Evolutionary conservation across 139 green algal genomes (phyloP), one percentile per base, ranked within the genome.

Genomic region (Chlorella sp.): DNA sequence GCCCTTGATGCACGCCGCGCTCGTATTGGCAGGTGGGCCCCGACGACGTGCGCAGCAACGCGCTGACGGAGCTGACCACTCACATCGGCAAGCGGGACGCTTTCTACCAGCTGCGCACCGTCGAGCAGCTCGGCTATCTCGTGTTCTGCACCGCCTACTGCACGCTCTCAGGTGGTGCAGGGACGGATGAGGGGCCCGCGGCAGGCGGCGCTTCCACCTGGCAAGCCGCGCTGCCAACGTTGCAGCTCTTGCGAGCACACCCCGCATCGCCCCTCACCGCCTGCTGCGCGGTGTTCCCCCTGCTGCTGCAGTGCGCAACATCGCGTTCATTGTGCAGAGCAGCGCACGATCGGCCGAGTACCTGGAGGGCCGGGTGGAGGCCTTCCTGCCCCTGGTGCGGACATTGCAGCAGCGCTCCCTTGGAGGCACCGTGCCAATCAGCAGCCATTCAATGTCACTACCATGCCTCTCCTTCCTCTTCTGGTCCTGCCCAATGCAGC

Each of bases 101-200:
- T 8, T 98, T 97, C 86, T 79, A 95, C 77, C 74, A 88, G 63
- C 87, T 98, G 82, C 81, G 94, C 67, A 96, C 94, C 0, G 81
- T 92, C 69, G 85, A 98, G 86, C 94, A 96, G 84, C 72, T 78
- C 38, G 72, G 77, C 7, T 84, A 84, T 36, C 35, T 85, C 25
- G 71, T 59, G 21, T 80, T 81, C 60, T 74, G 48, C 33, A 64
- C 72, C 27, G 60, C 63, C 21, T 82, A 71, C 64, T 71, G 56
- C 43, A 83, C 38, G 11, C 71, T 81, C 38, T 77, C 59, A n/a
- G n/a, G n/a, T n/a, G n/a, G n/a, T n/a, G n/a, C n/a, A n/a, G n/a
- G n/a, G n/a, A n/a, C n/a, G n/a, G n/a, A n/a, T n/a, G n/a, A n/a
- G n/a, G n/a, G n/a, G n/a, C n/a, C n/a, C n/a, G n/a, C n/a, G n/a